A percentile compares a stretch with the other conserved stretches of the same genome.
These are phyloP conservation scores for Lachancea cidri DNA, from an alignment of 805 yeast species.

Conservation along the genomic window DNA sequence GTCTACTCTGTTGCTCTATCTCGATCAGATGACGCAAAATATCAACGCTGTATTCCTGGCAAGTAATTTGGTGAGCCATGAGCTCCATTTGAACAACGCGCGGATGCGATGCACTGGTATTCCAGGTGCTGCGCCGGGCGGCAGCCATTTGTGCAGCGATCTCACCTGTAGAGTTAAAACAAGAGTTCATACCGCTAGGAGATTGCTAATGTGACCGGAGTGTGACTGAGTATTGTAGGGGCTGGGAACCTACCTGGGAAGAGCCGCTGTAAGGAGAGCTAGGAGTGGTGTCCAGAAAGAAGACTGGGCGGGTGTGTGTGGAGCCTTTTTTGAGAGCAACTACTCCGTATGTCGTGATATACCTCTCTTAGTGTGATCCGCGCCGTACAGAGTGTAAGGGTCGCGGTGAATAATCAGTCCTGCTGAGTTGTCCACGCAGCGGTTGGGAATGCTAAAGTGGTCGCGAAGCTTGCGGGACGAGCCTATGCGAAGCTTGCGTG, in stretches of 20 bases:
- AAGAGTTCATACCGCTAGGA: too few relatives aligned
- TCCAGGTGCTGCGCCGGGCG: conserved; percentile 10
- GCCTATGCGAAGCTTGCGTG: too few relatives aligned
- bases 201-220: too few relatives aligned
- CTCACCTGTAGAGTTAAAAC: too few relatives aligned
- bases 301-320: too few relatives aligned
- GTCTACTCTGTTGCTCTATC: conserved; percentile 30
- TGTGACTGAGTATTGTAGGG: too few relatives aligned
- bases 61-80: conserved; percentile 39
- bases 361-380: neutral
- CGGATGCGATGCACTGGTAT: conserved; percentile 34
- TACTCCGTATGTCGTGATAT: too few relatives aligned
- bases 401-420: neutral
- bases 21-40: conserved; percentile 33
- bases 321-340: neutral
- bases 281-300: too few relatives aligned
- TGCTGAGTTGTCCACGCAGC: neutral
- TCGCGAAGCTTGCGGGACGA: neutral
- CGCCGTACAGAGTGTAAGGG: neutral
- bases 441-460: neutral
- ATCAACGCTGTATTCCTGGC: conserved; percentile 44
- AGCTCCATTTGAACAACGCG: conserved; percentile 44
- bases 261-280: too few relatives aligned
- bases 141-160: conserved; percentile 6
- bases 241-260: too few relatives aligned